Conservation (phyloP, 2,329 filamentous ascomycete species). For the Hymenoscyphus linearis region DNA sequence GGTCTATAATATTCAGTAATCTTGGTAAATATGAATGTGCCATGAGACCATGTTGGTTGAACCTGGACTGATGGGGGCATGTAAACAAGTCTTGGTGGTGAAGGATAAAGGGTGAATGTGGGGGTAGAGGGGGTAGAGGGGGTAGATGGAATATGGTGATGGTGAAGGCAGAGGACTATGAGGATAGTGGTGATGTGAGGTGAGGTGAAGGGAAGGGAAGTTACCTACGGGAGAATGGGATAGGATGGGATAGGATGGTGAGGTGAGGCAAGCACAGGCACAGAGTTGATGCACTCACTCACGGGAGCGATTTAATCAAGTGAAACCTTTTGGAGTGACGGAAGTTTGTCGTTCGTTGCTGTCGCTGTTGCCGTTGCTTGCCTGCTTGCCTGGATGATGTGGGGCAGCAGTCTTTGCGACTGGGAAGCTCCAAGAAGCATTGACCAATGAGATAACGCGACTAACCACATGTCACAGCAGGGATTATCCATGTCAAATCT, state of each 20-base stretch:
- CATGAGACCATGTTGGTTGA: neutral
- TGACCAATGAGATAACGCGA: neutral
- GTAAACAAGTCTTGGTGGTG: too few relatives aligned
- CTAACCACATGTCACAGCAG: neutral
- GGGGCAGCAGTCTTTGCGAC: neutral
- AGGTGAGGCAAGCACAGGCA: too few relatives aligned
- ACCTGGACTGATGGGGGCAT: neutral
- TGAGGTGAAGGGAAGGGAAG: neutral
- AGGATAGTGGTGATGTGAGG: neutral
- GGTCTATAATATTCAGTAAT: conserved; percentile 28
- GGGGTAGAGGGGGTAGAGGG: neutral
- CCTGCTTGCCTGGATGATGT: too few relatives aligned
- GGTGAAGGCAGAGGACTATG: too few relatives aligned
- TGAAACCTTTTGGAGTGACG: neutral
- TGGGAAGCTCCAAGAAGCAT: neutral
- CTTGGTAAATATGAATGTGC: neutral
- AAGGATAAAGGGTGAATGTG: too few relatives aligned
- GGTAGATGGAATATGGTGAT: neutral
- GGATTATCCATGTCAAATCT: neutral
- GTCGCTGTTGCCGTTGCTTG: neutral
- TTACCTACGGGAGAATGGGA: too few relatives aligned
- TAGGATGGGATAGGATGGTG: too few relatives aligned
- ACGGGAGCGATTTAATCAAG: neutral
- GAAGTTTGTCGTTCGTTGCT: neutral
- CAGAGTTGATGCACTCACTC: too few relatives aligned